Evolutionary conservation across 1,139 yeast species (phyloP), one percentile per base, ranked within the genome.

Genomic region (Nakaseomyces delphensis): DNA sequence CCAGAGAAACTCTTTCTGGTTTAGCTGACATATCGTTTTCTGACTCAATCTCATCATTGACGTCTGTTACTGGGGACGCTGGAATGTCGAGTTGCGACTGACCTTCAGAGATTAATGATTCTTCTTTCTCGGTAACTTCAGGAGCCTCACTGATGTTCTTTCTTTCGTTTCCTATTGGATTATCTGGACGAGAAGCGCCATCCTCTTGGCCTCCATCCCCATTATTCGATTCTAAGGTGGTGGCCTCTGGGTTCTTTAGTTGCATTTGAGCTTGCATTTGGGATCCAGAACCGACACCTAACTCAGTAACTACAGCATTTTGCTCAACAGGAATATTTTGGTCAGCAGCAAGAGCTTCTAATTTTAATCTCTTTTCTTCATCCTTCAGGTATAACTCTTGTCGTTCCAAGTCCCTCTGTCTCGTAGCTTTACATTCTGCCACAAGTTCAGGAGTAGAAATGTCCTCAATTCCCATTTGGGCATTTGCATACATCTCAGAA

Each of bases 401-500:
- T 50, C 79, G 73, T 36, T 65, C 64, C 36, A 71, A 56, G 57
- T 89, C 96, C 48, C 97, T 73, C 42, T 67, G 71, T 44, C 83
- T 74, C 59, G 89, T 70, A 27, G 77, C 83, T 49, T 74, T 79
- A 67, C 97, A 91, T 40, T 89, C 85, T 44, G 73, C 73, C 36
- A 81, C 61, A 49, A 91, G 82, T 42, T 77, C 85, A 1, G 87
- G 79, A 30, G 76, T 72, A 38, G 82, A 77, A 52, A 89, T 79
- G 49, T 93, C 99, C 55, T 93, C 98, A 42, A 91, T 74, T 9
- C 93, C 95, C 59, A 93, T 94, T 62, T 87, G 95, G 0, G 96
- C 96, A 65, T 91, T 89, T 8, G 97, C 94, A 57, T 77, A 74
- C 97, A 93, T 87, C 63, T 93, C 98, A 47, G 91, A 84, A 0